A percentile compares a stretch with the other conserved stretches of the same genome.
Conservation (phyloP, 495 filamentous ascomycete genomes). For the Neurospora intermedia region DNA sequence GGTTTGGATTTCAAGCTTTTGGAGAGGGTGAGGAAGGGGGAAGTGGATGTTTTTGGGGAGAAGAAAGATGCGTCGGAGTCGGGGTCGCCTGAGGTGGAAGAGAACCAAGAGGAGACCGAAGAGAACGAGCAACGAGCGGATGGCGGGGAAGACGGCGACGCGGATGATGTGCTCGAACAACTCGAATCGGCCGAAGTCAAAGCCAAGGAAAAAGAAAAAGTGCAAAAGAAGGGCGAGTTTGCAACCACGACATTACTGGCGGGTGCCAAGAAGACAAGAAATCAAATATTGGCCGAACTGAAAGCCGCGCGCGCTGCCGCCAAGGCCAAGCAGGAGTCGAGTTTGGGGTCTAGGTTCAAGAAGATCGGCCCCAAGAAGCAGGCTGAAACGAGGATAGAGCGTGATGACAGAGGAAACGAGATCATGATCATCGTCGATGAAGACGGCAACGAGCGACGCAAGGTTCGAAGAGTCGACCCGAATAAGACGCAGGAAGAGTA, state of each 20-base stretch:
- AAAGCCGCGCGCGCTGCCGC: conserved; percentile 61
- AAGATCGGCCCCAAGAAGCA: conserved; percentile 60
- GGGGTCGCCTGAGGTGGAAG: conserved; percentile 11
- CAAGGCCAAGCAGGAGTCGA: conserved; percentile 42
- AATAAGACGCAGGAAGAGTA: conserved; percentile 15
- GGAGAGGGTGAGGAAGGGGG: conserved; percentile 58
- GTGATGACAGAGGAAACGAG: conserved; percentile 65
- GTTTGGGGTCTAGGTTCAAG: conserved; percentile 67
- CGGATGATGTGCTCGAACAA: conserved; percentile 71
- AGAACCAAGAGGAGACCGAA: conserved; percentile 13
- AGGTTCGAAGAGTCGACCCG: conserved; percentile 49
- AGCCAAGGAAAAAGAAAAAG: conserved; percentile 44
- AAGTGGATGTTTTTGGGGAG: conserved; percentile 49
- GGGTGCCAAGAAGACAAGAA: conserved; percentile 60
- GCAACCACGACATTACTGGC: conserved; percentile 51
- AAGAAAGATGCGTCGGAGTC: conserved; percentile 3
- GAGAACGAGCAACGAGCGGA: conserved; percentile 15
- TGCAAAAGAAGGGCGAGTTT: conserved; percentile 67
- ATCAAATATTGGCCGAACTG: conserved; percentile 74
- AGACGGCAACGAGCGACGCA: conserved; percentile 79
- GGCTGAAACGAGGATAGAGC: conserved; percentile 56
- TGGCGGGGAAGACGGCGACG: conserved; percentile 29
- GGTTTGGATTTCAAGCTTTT: conserved; percentile 80
- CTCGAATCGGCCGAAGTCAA: conserved; percentile 54
- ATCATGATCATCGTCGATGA: conserved; percentile 78